These are phyloP conservation scores for Chalciporus pseudorubinellus DNA, from an alignment of 768 basidiomycete genomes.

Conservation along the genomic window DNA sequence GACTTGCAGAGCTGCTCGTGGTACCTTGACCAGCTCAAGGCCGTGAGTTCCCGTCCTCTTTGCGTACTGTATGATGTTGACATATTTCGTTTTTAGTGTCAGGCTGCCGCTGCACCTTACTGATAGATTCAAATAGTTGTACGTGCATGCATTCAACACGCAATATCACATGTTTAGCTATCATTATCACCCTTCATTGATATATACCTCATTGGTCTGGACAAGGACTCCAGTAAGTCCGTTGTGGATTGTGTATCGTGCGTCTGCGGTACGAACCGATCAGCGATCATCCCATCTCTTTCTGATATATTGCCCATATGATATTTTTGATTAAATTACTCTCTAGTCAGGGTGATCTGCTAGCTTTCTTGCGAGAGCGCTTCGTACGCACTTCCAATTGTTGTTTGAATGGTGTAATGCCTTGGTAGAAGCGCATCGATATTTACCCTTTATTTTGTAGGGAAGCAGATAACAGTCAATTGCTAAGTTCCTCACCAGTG, in stretches of 20 bases:
- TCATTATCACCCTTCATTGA: conserved; percentile 2
- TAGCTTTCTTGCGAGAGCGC: too few relatives aligned
- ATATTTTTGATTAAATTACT: too few relatives aligned
- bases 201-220: background rate
- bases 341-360: too few relatives aligned
- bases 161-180: conserved; percentile 9
- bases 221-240: background rate
- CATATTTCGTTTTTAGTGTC: conserved; percentile 47
- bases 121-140: conserved; percentile 24
- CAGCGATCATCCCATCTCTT: too few relatives aligned
- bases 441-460: too few relatives aligned
- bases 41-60: conserved; percentile 47
- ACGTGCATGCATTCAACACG: conserved; percentile 1
- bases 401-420: too few relatives aligned
- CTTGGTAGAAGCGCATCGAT: too few relatives aligned
- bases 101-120: conserved; percentile 68
- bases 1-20: conserved; percentile 77
- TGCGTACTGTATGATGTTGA: conserved; percentile 4
- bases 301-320: too few relatives aligned
- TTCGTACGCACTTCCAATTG: too few relatives aligned
- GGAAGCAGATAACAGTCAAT: too few relatives aligned
- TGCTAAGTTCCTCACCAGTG: too few relatives aligned
- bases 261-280: too few relatives aligned
- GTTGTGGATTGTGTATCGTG: background rate
- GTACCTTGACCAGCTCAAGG: conserved; percentile 88